Percentiles rank a stretch among this genome's conserved stretches.
phyloP scores from a whole-genome alignment of 2,329 filamentous ascomycete species.

The Cadophora sp. region DNA sequence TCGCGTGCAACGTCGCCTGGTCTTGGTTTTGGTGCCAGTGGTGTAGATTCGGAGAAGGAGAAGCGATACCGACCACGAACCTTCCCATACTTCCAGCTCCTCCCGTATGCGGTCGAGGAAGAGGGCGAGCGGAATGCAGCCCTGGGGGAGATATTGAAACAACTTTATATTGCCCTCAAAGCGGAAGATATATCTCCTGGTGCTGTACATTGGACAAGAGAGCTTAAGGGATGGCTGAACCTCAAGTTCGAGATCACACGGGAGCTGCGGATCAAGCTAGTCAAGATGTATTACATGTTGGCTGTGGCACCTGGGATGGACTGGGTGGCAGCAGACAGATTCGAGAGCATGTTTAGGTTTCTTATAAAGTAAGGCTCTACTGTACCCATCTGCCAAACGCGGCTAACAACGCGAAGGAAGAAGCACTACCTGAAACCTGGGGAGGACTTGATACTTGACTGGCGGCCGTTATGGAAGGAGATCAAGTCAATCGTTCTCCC shows the following conservation, averaged over 20 bases:
- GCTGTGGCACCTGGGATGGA: conserved; percentile 90
- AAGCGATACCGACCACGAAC: conserved; percentile 82
- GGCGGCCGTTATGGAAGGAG: conserved; percentile 91
- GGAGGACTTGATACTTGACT: conserved; percentile 90
- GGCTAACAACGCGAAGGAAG: conserved; percentile 62
- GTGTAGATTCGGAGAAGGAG: conserved; percentile 58
- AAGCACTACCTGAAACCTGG: conserved; percentile 94
- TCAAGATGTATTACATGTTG: conserved; percentile 93
- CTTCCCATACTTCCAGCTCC: conserved; percentile 88
- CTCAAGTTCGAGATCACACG: conserved; percentile 97
- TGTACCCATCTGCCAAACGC: not conserved
- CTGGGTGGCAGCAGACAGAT: conserved; percentile 80
- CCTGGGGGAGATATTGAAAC: conserved; percentile 86
- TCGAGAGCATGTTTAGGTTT: conserved; percentile 95
- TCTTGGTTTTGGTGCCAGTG: conserved; percentile 56
- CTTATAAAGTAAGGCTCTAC: conserved; percentile 78
- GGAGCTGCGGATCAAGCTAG: conserved; percentile 80
- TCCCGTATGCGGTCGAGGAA: conserved; percentile 89
- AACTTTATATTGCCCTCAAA: conserved; percentile 89
- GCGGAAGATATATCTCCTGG: conserved; percentile 94
- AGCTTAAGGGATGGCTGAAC: conserved; percentile 92
- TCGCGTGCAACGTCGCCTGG: conserved; percentile 89
- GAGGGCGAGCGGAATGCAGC: conserved; percentile 79
- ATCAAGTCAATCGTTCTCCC: conserved; percentile 90
- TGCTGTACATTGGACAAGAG: conserved; percentile 94